Evolutionary conservation across 2,329 filamentous ascomycete species (phyloP).

Genomic region (Lasiodiplodia theobromae): DNA sequence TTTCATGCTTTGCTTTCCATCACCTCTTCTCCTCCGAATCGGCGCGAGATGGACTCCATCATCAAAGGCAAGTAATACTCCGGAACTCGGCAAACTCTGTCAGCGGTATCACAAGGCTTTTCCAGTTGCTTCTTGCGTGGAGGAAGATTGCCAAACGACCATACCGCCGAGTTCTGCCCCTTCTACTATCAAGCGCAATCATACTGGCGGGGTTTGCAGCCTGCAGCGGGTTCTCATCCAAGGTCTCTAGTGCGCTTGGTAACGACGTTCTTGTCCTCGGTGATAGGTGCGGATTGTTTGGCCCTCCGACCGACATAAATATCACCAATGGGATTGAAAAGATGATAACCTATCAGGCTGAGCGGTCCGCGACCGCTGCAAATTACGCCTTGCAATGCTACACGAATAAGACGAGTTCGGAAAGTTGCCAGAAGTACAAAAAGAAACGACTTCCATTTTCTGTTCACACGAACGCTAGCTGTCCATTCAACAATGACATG

Average conservation of each 20-base stretch:
- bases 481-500: constrained; percentile 32
- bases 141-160: not conserved
- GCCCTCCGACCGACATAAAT: not conserved
- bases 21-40: constrained; percentile 30
- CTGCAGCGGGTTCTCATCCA: constrained; percentile 30
- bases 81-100: constrained; percentile 27
- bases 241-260: constrained; percentile 11
- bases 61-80: constrained; percentile 33
- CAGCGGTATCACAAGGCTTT: not conserved
- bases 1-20: constrained; percentile 36
- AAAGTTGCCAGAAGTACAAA: constrained; percentile 26
- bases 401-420: not conserved
- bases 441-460: constrained; percentile 26
- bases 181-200: constrained; percentile 1
- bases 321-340: not conserved
- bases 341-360: not conserved
- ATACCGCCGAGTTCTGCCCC: not conserved
- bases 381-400: constrained; percentile 25
- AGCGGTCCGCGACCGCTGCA: not conserved
- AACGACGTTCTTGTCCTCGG: constrained; percentile 27
- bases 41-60: constrained; percentile 37
- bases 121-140: not conserved
- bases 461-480: constrained; percentile 28
- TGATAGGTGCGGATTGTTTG: constrained; percentile 3
- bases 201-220: constrained; percentile 17